These are phyloP conservation scores for Didymella keratinophila DNA, from an alignment of 2,329 filamentous ascomycete genomes.

Conservation along the genomic window DNA sequence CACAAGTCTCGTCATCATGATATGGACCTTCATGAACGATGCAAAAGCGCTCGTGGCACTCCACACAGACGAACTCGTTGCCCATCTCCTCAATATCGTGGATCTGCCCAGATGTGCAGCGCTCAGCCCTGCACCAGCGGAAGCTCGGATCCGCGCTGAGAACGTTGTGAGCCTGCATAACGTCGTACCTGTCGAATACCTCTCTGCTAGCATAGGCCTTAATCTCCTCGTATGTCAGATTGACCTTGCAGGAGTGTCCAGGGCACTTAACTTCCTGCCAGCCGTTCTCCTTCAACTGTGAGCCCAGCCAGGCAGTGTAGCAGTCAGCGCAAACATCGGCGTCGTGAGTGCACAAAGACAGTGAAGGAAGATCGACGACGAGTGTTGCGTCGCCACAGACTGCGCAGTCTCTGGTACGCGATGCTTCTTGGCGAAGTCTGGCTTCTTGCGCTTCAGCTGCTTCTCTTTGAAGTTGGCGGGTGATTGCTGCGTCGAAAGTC, in stretches of 20 bases:
- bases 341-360: conserved; percentile 45
- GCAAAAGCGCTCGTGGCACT: conserved; percentile 51
- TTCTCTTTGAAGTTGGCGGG: conserved; percentile 16
- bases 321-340: conserved; percentile 49
- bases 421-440: not conserved
- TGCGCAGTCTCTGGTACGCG: conserved; percentile 27
- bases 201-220: conserved; percentile 31
- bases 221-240: conserved; percentile 58
- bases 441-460: conserved; percentile 5
- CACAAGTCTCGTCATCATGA: conserved; percentile 54
- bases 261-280: conserved; percentile 63
- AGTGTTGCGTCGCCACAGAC: conserved; percentile 31
- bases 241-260: conserved; percentile 54
- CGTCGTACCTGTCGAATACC: conserved; percentile 48
- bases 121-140: conserved; percentile 61
- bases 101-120: conserved; percentile 62
- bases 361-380: conserved; percentile 31
- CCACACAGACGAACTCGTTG: conserved; percentile 55
- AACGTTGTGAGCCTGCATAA: conserved; percentile 53
- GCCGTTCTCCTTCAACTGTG: conserved; percentile 48
- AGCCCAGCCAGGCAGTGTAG: conserved; percentile 49
- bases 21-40: conserved; percentile 47
- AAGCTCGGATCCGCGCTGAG: conserved; percentile 59
- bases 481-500: conserved; percentile 15
- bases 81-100: conserved; percentile 57